Percentiles rank a stretch among this genome's conserved stretches.
Conservation (phyloP, 2,329 filamentous ascomycete species). For the Reticulascus tulasneorum region DNA sequence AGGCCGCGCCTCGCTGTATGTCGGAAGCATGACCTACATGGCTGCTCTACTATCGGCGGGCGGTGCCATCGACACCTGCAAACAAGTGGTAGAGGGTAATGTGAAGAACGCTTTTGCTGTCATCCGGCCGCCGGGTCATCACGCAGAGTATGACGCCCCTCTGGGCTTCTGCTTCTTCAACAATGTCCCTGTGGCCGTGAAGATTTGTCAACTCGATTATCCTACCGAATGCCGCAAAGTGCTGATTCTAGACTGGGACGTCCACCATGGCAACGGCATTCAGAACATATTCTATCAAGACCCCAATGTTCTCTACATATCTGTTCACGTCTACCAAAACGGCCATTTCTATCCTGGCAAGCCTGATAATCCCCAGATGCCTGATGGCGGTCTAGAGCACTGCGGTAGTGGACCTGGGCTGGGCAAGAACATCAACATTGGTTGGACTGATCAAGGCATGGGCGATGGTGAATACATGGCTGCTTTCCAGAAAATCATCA, state of each 20-base stretch:
- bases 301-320: conserved; percentile 93
- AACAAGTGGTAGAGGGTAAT: conserved; percentile 75
- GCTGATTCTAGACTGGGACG: conserved; percentile 89
- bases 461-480: conserved; percentile 96
- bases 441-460: conserved; percentile 72
- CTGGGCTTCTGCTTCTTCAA: conserved; percentile 99
- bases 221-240: conserved; percentile 81
- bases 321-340: conserved; percentile 81
- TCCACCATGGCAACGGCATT: conserved; percentile 81
- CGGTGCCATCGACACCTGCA: conserved; percentile 92
- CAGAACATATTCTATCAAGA: conserved; percentile 96
- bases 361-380: conserved; percentile 51
- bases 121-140: conserved; percentile 91
- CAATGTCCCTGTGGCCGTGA: conserved; percentile 91
- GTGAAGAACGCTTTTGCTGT: conserved; percentile 96
- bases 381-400: conserved; percentile 59
- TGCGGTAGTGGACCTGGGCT: conserved; percentile 52
- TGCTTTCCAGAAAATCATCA: conserved; percentile 91
- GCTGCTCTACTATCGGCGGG: conserved; percentile 83
- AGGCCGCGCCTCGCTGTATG: conserved; percentile 73
- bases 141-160: conserved; percentile 79
- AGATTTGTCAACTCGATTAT: conserved; percentile 77
- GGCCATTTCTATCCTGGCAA: conserved; percentile 80
- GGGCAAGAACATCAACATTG: conserved; percentile 64
- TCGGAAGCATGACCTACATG: conserved; percentile 75